These are phyloP conservation scores for Lepiota brunneoincarnata DNA, from an alignment of 768 basidiomycete species.

Conservation along the genomic window DNA sequence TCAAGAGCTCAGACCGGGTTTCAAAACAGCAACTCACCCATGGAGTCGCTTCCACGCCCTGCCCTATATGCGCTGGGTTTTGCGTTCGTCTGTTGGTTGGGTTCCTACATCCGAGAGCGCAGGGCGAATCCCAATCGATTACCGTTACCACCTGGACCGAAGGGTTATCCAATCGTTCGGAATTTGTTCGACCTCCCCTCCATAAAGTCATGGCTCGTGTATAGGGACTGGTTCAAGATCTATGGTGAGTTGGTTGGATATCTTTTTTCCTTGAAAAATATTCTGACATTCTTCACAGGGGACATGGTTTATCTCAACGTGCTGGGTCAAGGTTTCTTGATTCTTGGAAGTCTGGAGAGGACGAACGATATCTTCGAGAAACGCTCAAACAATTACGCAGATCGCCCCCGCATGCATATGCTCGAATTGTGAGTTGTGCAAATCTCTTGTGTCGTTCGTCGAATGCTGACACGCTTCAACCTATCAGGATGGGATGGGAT, in stretches of 20 bases:
- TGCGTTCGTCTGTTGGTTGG: no score
- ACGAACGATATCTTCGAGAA: constrained; percentile 16
- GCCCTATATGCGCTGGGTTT: no score
- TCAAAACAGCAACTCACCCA: no score
- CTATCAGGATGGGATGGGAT: constrained; percentile 8
- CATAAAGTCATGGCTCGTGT: constrained; percentile 14
- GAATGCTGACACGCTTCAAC: constrained; percentile 11
- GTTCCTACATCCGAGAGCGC: neutral
- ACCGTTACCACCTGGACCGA: neutral
- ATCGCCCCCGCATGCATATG: constrained; percentile 37
- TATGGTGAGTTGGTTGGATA: constrained; percentile 13
- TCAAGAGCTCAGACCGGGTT: no score
- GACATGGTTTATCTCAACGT: constrained; percentile 15
- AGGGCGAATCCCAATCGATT: neutral
- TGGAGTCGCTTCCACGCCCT: no score
- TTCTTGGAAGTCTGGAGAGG: constrained; percentile 8
- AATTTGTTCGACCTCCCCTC: constrained; percentile 1
- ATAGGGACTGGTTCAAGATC: constrained; percentile 15
- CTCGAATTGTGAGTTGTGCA: constrained; percentile 40
- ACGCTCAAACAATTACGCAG: constrained; percentile 16
- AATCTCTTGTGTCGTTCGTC: neutral
- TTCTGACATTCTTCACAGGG: constrained; percentile 1
- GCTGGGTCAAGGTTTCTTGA: constrained; percentile 12
- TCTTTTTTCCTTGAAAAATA: neutral
- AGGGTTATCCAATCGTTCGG: neutral